A percentile compares a stretch with the other conserved stretches of the same genome.
Evolutionary conservation across 108 stramenopile genomes (phyloP).

Genomic region (Nannochloropsis salina): DNA sequence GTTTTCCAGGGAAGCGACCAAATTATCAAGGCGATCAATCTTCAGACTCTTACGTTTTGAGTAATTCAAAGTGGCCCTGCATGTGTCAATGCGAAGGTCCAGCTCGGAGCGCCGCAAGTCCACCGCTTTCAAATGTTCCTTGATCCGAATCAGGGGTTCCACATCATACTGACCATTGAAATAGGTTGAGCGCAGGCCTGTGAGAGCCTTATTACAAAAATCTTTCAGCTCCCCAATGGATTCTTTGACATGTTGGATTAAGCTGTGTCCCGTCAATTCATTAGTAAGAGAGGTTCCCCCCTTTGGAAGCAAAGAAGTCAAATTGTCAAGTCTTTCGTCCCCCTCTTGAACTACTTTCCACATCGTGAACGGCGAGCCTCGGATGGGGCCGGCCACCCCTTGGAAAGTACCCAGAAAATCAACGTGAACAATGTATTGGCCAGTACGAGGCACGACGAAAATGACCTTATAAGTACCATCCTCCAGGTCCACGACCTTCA

Average conservation of each 20-base stretch:
- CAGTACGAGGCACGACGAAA: conserved; percentile 55
- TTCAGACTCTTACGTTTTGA: conserved; percentile 52
- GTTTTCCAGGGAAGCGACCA: conserved; percentile 55
- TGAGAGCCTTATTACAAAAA: conserved; percentile 50
- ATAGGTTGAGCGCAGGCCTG: conserved; percentile 43
- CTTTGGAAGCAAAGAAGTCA: background rate
- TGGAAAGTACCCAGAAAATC: conserved; percentile 66
- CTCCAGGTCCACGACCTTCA: conserved; percentile 36
- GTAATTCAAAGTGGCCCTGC: conserved; percentile 51
- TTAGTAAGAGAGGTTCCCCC: conserved; percentile 32
- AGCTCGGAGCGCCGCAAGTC: background rate
- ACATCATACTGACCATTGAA: conserved; percentile 44
- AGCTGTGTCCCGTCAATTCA: conserved; percentile 53
- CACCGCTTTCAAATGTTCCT: background rate
- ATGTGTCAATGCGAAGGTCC: conserved; percentile 38
- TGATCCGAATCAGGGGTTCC: background rate
- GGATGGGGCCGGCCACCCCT: conserved; percentile 58
- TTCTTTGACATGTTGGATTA: conserved; percentile 43
- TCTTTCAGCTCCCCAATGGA: conserved; percentile 57
- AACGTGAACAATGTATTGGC: conserved; percentile 57
- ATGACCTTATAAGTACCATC: conserved; percentile 66
- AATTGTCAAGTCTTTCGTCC: conserved; percentile 27
- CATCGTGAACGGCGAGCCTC: conserved; percentile 62
- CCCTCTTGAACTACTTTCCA: conserved; percentile 22
- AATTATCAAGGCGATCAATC: conserved; percentile 45